Evolutionary conservation across 257 asterid genomes (phyloP).

Genomic region (Jacaranda copaia): DNA sequence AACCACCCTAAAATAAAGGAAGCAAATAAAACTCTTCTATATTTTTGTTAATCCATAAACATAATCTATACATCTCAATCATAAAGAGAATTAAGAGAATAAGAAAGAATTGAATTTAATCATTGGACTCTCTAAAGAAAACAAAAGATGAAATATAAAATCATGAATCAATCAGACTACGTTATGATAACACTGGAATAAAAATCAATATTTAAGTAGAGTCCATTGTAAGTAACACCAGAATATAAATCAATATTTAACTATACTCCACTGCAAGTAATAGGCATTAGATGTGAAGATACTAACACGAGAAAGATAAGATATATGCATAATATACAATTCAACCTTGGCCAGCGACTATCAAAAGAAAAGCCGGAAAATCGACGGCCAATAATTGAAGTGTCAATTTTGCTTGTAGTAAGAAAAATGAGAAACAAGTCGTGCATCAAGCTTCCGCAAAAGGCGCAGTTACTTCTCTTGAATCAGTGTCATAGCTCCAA

Average conservation of each 20-base stretch:
- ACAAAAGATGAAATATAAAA: no score
- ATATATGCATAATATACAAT: constrained; percentile 4
- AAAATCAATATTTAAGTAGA: no score
- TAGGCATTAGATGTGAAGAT: neutral
- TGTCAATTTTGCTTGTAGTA: neutral
- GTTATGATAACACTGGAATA: no score
- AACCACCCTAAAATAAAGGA: no score
- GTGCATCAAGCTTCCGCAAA: constrained; percentile 54
- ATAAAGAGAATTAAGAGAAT: no score
- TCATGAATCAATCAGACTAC: no score
- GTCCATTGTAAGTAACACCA: neutral
- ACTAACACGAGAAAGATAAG: neutral
- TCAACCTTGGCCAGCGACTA: constrained; percentile 12
- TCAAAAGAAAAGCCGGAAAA: constrained; percentile 10
- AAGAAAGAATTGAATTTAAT: no score
- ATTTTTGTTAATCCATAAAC: no score
- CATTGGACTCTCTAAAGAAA: no score
- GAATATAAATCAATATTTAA: neutral
- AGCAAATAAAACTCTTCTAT: no score
- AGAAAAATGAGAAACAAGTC: neutral
- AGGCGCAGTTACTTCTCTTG: constrained; percentile 33
- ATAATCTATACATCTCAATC: no score
- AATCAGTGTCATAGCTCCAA: constrained; percentile 58
- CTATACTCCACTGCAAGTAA: neutral
- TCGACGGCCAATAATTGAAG: neutral